Evolutionary conservation across 2,329 filamentous ascomycete genomes (phyloP), one percentile per base, ranked within the genome.

Genomic region (Talaromyces sp.): DNA sequence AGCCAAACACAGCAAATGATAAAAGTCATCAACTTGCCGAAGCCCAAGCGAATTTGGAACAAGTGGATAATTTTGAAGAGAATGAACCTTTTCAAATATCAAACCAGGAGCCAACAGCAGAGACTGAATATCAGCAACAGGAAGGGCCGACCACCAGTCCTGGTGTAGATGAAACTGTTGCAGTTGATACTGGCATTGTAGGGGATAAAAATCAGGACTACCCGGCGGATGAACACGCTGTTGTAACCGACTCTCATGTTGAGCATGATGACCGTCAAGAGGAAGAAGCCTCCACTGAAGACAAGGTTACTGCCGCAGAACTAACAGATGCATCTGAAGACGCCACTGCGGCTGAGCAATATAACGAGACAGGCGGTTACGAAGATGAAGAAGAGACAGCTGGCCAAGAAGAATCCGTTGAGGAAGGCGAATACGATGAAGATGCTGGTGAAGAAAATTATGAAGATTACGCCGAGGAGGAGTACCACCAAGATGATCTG

Each of bases 61-160:
- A 64, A 22, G 70, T 67, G 7, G 70, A 73, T 68, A 68, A 73
- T 47, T 69, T 68, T n/a, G 75, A 76, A 54, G 73, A 68, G 51
- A 74, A 71, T n/a, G 74, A 75, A 58, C 73, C 73, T 13, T 73
- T 71, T 22, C 69, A 68, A 31, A 76, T 74, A 8, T 65, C 75
- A 27, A 68, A 69, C 40, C 69, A 72, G 17, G 43, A 69, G 10
- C 69, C 72, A 15, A 63, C 62, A 34, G 36, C 64, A 15, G 61
- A 70, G 54, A 45, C 63, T 49, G 67, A 72, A 34, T 69, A 69
- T 38, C 67, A 69, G 56, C 49, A 65, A 45, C 66, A 43, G 10
- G 64, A 65, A 25, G 36, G 34, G n/a, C n/a, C 51, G 10, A 64
- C n/a, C 43, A 67, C 63, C 51, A 56, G 27, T 34, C 25, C 38